A percentile compares a stretch with the other conserved stretches of the same genome.
Evolutionary conservation across 192 early-diverging fungal genomes (phyloP).

Genomic region (Chytriomyces sp.): DNA sequence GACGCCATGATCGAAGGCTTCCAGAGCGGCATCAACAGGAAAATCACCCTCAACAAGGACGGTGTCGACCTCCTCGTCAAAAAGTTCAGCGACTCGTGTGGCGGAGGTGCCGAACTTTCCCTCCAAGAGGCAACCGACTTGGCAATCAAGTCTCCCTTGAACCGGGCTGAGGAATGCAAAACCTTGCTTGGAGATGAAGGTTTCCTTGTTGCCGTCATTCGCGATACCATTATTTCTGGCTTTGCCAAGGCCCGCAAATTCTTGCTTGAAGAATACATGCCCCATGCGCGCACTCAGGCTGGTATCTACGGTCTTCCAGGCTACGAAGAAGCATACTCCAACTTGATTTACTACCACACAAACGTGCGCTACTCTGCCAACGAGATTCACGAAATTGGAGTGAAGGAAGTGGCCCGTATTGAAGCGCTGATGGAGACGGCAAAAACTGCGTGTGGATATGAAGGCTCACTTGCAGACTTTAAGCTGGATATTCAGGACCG

Average conservation of each 20-base stretch:
- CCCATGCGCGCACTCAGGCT: conserved; percentile 33
- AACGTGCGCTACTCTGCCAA: conserved; percentile 34
- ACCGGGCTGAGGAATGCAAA: conserved; percentile 15
- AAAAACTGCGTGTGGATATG: conserved; percentile 35
- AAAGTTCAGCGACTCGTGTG: conserved; percentile 16
- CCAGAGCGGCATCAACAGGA: conserved; percentile 29
- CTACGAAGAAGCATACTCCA: conserved; percentile 39
- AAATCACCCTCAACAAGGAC: conserved; percentile 36
- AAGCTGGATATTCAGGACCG: conserved; percentile 40
- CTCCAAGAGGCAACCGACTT: conserved; percentile 18
- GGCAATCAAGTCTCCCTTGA: conserved; percentile 22
- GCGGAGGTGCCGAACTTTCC: background rate
- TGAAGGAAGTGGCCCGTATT: conserved; percentile 50
- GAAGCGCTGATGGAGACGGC: conserved; percentile 37
- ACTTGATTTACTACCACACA: conserved; percentile 41
- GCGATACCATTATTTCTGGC: conserved; percentile 30
- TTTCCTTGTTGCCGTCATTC: conserved; percentile 35
- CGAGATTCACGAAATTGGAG: conserved; percentile 48
- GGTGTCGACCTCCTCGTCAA: conserved; percentile 41
- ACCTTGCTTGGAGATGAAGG: conserved; percentile 23
- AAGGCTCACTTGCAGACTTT: conserved; percentile 43
- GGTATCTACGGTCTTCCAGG: conserved; percentile 44
- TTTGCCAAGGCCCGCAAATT: conserved; percentile 32
- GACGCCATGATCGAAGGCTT: conserved; percentile 38
- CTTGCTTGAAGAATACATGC: conserved; percentile 42